Evolutionary conservation across 306 rosid species (phyloP).

Genomic region (Gastrolobium villosum): DNA sequence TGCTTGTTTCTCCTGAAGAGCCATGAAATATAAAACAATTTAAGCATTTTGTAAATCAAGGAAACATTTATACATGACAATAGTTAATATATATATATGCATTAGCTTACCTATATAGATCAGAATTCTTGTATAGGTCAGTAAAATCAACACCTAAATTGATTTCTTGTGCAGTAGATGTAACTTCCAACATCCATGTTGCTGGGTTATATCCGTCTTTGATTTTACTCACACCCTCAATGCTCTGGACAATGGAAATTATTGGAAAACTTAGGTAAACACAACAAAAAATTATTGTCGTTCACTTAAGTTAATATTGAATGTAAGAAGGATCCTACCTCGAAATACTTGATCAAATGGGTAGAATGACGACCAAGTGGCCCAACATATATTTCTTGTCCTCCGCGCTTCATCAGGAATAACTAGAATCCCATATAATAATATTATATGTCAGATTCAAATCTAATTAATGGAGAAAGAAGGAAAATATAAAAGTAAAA

Average conservation of each 20-base stretch:
- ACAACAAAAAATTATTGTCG: neutral
- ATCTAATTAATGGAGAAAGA: conserved; percentile 9
- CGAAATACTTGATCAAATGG: conserved; percentile 66
- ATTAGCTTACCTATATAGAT: conserved; percentile 57
- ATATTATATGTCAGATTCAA: conserved; percentile 31
- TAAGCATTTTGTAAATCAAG: conserved; percentile 34
- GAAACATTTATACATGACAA: neutral
- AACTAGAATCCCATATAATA: conserved; percentile 47
- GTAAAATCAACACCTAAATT: conserved; percentile 70
- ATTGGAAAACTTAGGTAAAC: conserved; percentile 11
- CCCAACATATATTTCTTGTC: conserved; percentile 80
- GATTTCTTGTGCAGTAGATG: conserved; percentile 68
- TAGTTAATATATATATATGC: neutral
- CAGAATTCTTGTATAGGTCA: conserved; percentile 66
- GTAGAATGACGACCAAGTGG: conserved; percentile 77
- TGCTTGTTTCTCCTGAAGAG: conserved; percentile 81
- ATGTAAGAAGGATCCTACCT: conserved; percentile 45
- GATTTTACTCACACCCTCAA: conserved; percentile 71
- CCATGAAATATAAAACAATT: neutral
- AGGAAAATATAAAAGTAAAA: neutral
- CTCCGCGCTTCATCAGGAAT: conserved; percentile 79
- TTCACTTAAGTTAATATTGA: neutral
- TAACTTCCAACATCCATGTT: conserved; percentile 92
- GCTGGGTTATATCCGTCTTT: conserved; percentile 90
- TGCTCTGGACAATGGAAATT: conserved; percentile 48